Evolutionary conservation across 306 rosid species (phyloP), one percentile per base, ranked within the genome.

Genomic region (Bauhinia variegata): DNA sequence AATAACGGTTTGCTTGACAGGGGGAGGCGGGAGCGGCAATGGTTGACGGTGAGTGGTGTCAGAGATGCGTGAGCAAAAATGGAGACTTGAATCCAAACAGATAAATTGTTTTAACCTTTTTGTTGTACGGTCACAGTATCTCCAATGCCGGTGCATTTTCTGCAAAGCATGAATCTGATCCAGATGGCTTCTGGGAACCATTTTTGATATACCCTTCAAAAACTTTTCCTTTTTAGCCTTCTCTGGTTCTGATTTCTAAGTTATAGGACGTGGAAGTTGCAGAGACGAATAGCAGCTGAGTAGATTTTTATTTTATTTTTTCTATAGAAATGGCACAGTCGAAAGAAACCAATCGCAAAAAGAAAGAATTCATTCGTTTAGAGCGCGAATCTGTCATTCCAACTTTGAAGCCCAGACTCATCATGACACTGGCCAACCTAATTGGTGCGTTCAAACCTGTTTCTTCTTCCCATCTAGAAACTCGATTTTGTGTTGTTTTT

Each of bases 301-400:
- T 33, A 16, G n/a, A n/a, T n/a, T n/a, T n/a, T n/a, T n/a, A n/a
- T n/a, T n/a, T n/a, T n/a, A n/a, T n/a, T n/a, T n/a, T n/a, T n/a
- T n/a, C n/a, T n/a, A n/a, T n/a, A n/a, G 47, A 48, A 57, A 72
- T 67, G 80, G 68, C 55, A 5, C 60, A 38, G 50, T 63, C 69
- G 7, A 44, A 67, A 14, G 49, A 17, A 58, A n/a, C 32, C 75
- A 71, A 70, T 64, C 66, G 5, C 53, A 44, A 38, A 7, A 82
- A 82, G 77, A 81, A 70, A 47, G 97, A 89, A 5, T 59, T 86
- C 8, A 86, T 93, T 73, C 96, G 85, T 9, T 80, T 93, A 51
- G 99, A 90, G 83, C 88, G 97, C 8, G 97, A 93, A 76, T 80
- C 97, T 54, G 99, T 88, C 57, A 88, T 90, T 71, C 96, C 88